A percentile compares a stretch with the other conserved stretches of the same genome.
These are phyloP conservation scores for Phytopythium delawarense DNA, from an alignment of 352 stramenopile genomes.

Conservation along the genomic window DNA sequence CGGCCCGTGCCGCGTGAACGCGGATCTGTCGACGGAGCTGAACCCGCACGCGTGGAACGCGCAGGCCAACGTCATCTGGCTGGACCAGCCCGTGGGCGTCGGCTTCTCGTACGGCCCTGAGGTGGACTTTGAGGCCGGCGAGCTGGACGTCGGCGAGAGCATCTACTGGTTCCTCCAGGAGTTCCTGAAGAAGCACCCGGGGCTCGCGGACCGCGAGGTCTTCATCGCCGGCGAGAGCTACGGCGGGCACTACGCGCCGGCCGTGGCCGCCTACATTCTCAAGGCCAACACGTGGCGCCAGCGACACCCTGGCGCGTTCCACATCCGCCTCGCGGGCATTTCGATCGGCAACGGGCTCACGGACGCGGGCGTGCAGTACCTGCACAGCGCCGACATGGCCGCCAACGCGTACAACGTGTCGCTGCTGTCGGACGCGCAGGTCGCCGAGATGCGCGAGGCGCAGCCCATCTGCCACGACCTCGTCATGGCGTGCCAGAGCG, in stretches of 20 bases:
- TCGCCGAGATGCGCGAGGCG: conserved; percentile 45
- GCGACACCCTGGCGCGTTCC: conserved; percentile 13
- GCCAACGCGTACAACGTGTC: conserved; percentile 72
- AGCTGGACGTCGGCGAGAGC: conserved; percentile 53
- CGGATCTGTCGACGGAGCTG: conserved; percentile 32
- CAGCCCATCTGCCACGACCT: conserved; percentile 55
- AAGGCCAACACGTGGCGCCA: conserved; percentile 32
- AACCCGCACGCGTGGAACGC: conserved; percentile 67
- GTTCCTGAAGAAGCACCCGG: conserved; percentile 50
- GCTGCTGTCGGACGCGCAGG: conserved; percentile 33
- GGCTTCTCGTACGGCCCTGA: conserved; percentile 57
- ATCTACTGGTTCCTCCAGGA: conserved; percentile 74
- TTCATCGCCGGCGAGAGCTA: conserved; percentile 72
- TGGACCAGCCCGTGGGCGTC: conserved; percentile 62
- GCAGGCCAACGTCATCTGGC: conserved; percentile 66
- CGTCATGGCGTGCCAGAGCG: conserved; percentile 45
- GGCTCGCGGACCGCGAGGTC: conserved; percentile 41
- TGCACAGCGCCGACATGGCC: conserved; percentile 65
- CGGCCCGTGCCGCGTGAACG: conserved; percentile 49
- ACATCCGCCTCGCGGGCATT: conserved; percentile 54
- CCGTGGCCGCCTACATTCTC: conserved; percentile 46
- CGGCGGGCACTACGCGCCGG: conserved; percentile 61
- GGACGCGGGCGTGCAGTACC: conserved; percentile 59
- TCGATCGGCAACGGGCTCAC: conserved; percentile 75
- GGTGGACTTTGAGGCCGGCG: conserved; percentile 38